Base-by-base conservation (phyloP, 140 eudicot species). In the Ambrosia hybrid region DNA sequence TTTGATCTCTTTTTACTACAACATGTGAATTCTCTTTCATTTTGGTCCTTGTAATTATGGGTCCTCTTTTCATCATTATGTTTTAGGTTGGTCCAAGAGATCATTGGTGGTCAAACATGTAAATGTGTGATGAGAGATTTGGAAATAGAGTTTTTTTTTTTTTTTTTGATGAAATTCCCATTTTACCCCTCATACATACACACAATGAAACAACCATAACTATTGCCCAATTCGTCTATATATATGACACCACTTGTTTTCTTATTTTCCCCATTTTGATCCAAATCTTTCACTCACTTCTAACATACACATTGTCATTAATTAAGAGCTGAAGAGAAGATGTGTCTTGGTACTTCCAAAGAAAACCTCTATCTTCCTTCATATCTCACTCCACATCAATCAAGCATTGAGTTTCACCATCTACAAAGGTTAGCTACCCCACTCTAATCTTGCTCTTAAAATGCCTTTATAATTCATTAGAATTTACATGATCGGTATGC, bases 31-130 rank as follows among this genome's bases (percentile, higher is more conserved):
- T 77, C 57, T 72, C 82, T 78, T 78, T 65, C 70, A 51, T 73
- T 73, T 73, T 67, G 79, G 83, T 73, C 83, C 79, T 67, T 79
- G 83, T 79, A 79, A 79, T 79, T 79, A 79, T 79, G 79, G 75
- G 70, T 79, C 71, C 65, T 79, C 79, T 79, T 79, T 73, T 79
- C 83, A 79, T 79, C 70, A 79, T 79, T 67, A 79, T 79, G 75
- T 67, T 79, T 79, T 79, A 67, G 79, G 75, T 79, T 79, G 83
- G 83, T 73, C 83, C 83, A 79, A 79, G 83, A 73, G 79, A 79
- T 64, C 69, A 74, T 68, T 67, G 75, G 71, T 79, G 79, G 83
- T 79, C 83, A 79, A 79, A 79, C 79, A 79, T 79, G 83, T 79
- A 79, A 79, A 79, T 79, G 79, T 79, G 83, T 79, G 83, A 78